These are phyloP conservation scores for Debaryomyces maramus DNA, from an alignment of 805 yeast species.

Conservation along the genomic window DNA sequence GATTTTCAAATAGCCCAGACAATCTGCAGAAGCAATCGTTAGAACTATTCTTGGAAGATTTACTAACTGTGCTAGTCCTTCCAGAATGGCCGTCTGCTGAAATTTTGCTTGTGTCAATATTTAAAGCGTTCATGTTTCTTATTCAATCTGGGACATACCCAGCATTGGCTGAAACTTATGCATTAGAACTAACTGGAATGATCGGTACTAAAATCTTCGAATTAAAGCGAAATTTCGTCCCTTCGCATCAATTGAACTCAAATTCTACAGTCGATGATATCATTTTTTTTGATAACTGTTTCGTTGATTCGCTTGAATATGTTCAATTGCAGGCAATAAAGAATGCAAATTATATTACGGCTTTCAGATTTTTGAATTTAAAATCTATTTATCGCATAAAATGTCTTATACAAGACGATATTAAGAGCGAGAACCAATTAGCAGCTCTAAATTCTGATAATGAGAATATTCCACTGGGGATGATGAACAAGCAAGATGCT, in stretches of 20 bases:
- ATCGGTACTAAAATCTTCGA: constrained; percentile 54
- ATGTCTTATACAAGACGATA: background rate
- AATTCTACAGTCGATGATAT: constrained; percentile 8
- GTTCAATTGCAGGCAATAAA: constrained; percentile 13
- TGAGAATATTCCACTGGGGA: background rate
- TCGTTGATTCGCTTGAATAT: constrained; percentile 14
- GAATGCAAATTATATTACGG: constrained; percentile 8
- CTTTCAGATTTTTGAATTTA: constrained; percentile 15
- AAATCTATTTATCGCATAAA: constrained; percentile 8
- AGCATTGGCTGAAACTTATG: constrained; percentile 47
- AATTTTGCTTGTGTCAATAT: constrained; percentile 44
- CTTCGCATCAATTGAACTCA: constrained; percentile 1
- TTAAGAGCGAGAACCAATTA: constrained; percentile 5
- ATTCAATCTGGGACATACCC: constrained; percentile 40
- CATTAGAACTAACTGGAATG: constrained; percentile 61
- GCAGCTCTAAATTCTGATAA: constrained; percentile 11
- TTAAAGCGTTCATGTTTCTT: constrained; percentile 42
- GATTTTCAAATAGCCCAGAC: constrained; percentile 24
- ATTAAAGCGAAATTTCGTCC: constrained; percentile 22
- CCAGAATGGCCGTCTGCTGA: constrained; percentile 70
- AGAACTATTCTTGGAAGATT: constrained; percentile 59
- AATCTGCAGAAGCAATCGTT: constrained; percentile 35
- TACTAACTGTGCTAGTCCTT: constrained; percentile 44
- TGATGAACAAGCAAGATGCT: background rate
- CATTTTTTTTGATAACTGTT: constrained; percentile 2